Evolutionary conservation across 1,139 yeast species (phyloP), one percentile per base, ranked within the genome.

Genomic region (Blastobotrys apis): DNA sequence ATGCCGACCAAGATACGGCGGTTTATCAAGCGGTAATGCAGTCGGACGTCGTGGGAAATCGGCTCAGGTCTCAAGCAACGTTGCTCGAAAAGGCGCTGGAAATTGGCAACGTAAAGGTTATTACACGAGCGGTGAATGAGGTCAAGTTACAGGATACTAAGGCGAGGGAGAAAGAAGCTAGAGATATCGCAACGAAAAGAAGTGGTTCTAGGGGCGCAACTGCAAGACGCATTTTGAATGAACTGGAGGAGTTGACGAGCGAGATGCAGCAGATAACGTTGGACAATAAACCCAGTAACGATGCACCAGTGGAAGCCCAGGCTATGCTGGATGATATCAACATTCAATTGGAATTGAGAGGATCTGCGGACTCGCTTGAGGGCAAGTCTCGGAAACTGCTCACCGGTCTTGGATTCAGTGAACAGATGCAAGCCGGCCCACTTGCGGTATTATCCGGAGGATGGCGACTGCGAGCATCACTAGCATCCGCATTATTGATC

Each of bases 391-490:
- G 41, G 13, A 39, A 22, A 21, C 26, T 32, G 5, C 32, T 44
- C 13, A 5, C 17, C 5, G 47, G 44, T 12, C 33, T 44, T 1
- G 43, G 48, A 1, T 42, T 45, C 30, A 33, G 44, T 12, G 21
- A 36, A 22, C 38, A 43, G 31, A 38, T 31, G 26, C 56, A 62
- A 34, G 63, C 63, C 38, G 59, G 60, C 33, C 61, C 61, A 33
- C 59, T 65, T 41, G 52, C 56, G 29, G 60, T 63, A 9, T 38
- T 45, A 12, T 73, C 78, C 53, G 78, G 78, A 62, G 87, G 87
- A 62, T 81, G 87, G 87, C 80, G 80, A 73, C 80, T 81, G 84
- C 78, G 86, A 71, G 86, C 80, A 49, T 85, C 86, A 47, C 69
- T 81, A 52, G 84, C 86, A 44, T 80, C 80, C 65, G 87, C 87